A percentile compares a stretch with the other conserved stretches of the same genome.
These are phyloP conservation scores for Aleurites moluccanus DNA, from an alignment of 441 rosid species.

Conservation along the genomic window DNA sequence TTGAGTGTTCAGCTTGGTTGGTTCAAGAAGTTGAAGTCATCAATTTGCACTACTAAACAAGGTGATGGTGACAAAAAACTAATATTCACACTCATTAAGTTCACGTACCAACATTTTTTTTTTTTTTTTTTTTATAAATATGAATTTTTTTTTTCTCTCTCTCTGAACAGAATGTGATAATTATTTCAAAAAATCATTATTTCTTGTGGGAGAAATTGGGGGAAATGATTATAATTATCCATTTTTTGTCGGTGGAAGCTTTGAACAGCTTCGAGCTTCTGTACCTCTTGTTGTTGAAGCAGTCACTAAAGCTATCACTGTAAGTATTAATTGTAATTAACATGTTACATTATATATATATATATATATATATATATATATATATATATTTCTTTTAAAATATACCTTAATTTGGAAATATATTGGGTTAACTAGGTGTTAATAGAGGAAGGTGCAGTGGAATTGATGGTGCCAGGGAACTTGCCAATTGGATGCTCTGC, in stretches of 20 bases:
- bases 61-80: constrained; percentile 28
- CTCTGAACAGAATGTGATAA: constrained; percentile 46
- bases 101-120: background rate
- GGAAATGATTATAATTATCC: constrained; percentile 78
- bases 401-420: background rate
- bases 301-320: constrained; percentile 45
- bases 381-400: too few species aligned
- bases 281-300: constrained; percentile 55
- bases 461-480: constrained; percentile 68
- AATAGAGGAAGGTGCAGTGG: constrained; percentile 71
- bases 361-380: too few species aligned
- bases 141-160: too few species aligned
- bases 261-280: constrained; percentile 36
- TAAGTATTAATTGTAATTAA: constrained; percentile 28
- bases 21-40: constrained; percentile 63
- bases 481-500: constrained; percentile 67
- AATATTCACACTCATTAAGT: background rate
- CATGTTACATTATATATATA: too few species aligned
- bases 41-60: constrained; percentile 48
- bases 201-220: constrained; percentile 78
- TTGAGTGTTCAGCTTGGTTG: constrained; percentile 56
- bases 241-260: constrained; percentile 43
- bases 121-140: background rate
- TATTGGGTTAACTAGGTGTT: constrained; percentile 34
- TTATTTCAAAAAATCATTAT: constrained; percentile 62